Evolutionary conservation across 805 yeast genomes (phyloP).

Genomic region (Blastobotrys chiropterorum): DNA sequence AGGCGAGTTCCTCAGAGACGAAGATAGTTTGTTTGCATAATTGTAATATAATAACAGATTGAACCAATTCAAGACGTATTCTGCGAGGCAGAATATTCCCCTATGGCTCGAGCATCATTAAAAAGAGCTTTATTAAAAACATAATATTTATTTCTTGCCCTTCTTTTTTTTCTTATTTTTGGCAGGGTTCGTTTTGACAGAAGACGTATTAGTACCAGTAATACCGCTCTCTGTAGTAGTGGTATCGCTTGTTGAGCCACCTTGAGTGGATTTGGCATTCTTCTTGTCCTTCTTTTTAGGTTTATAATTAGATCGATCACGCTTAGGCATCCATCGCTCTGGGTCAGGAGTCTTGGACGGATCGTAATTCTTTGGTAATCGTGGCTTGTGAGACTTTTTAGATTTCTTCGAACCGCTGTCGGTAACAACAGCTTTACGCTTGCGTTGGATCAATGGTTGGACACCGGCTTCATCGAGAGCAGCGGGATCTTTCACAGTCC

Average conservation of each 20-base stretch:
- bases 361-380: constrained; percentile 39
- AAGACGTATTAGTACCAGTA: constrained; percentile 4
- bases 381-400: constrained; percentile 28
- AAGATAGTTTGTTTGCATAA: constrained; percentile 86
- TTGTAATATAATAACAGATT: neutral
- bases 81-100: neutral
- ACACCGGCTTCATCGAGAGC: constrained; percentile 18
- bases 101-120: neutral
- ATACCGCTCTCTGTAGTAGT: constrained; percentile 14
- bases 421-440: constrained; percentile 25
- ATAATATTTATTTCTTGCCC: constrained; percentile 25
- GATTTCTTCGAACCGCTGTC: constrained; percentile 18
- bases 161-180: constrained; percentile 27
- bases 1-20: constrained; percentile 97
- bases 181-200: constrained; percentile 11
- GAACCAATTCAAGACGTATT: neutral
- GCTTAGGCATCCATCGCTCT: constrained; percentile 90
- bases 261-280: constrained; percentile 41
- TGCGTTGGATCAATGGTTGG: constrained; percentile 23
- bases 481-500: constrained; percentile 23
- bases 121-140: neutral
- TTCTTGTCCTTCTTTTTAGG: constrained; percentile 64
- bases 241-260: constrained; percentile 51
- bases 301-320: constrained; percentile 76
- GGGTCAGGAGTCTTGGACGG: constrained; percentile 41